Base-by-base conservation (phyloP, 331 rosid species). In the Malus hybrid region DNA sequence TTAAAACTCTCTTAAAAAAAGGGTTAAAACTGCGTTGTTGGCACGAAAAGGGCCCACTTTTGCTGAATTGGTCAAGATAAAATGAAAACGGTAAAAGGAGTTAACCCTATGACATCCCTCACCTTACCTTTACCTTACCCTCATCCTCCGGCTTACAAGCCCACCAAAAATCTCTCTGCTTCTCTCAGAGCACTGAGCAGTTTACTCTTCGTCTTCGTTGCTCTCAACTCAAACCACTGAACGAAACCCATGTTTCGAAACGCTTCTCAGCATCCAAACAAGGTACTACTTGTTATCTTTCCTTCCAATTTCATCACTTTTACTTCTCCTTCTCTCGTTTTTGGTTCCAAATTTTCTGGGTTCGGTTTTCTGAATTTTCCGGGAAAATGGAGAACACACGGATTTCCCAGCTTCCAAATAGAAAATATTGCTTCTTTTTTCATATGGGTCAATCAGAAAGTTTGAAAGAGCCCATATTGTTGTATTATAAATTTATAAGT, bases 241-340 rank as follows among this genome's bases (percentile, higher is more conserved):
- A 42, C 24, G 52, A 70, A 36, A 30, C 39, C 62, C 50, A 83
- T 83, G 86, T 11, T 53, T 50, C 28, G 73, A 36, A 72, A 50
- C 29, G n/a, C 75, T 61, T 71, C 80, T 53, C 68, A 72, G 65
- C 76, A 66, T 83, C 62, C 62, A 30, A 66, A 62, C 66, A 72
- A 79, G 81, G 86, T 83, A 72, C 44, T 7, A 7, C 22, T 58
- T 58, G 30, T 66, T 73, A 1, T 42, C 1, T 73, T 6, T 6
- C 11, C 10, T 36, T 44, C 4, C 18, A 5, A 15, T 2, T 22
- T 70, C 55, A 6, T 16, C 46, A 14, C 20, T n/a, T 19, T 39
- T 39, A 28, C 36, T 15, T 33, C 3, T 20, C 9, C 22, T 71
- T 29, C 10, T 65, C 63, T 71, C 39, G 2, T 6, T 26, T 14